Conservation (phyloP, 164 flowering plant genomes). For the Umbilicus rupestris region DNA sequence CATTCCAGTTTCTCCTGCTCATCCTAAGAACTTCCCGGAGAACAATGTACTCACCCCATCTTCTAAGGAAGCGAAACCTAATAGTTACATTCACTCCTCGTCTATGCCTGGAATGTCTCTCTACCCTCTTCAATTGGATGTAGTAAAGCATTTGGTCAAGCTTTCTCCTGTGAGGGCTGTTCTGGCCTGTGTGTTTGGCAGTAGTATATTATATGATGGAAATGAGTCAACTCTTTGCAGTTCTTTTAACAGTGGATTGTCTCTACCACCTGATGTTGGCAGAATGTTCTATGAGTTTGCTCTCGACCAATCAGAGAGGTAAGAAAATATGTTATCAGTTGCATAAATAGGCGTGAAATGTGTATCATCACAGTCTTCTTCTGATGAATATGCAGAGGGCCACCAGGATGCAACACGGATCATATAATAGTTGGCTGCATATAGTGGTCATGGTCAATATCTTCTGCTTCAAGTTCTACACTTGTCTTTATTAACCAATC, state of each 20-base stretch:
- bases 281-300: slow-evolving; percentile 88
- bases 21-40: slow-evolving; percentile 35
- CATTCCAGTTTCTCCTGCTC: slow-evolving; percentile 63
- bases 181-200: slow-evolving; percentile 92
- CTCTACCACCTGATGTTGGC: slow-evolving; percentile 62
- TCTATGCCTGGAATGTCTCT: slow-evolving; percentile 53
- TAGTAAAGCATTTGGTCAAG: slow-evolving; percentile 83
- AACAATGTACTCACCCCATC: slow-evolving; percentile 45
- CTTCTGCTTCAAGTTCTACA: neutral
- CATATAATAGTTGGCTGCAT: neutral
- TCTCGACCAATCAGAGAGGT: slow-evolving; percentile 98
- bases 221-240: slow-evolving; percentile 44
- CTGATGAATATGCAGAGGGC: neutral
- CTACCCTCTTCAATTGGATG: slow-evolving; percentile 78
- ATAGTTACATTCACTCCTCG: slow-evolving; percentile 37
- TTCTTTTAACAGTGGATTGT: slow-evolving; percentile 40
- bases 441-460: neutral
- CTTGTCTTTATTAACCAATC: neutral
- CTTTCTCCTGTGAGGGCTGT: slow-evolving; percentile 91
- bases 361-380: neutral
- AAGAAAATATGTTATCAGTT: neutral
- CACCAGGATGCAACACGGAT: neutral
- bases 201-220: slow-evolving; percentile 61
- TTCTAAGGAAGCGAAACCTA: slow-evolving; percentile 55
- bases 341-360: neutral